phyloP scores from a whole-genome alignment of 768 basidiomycete genomes.

The Lentinus tigrinus region DNA sequence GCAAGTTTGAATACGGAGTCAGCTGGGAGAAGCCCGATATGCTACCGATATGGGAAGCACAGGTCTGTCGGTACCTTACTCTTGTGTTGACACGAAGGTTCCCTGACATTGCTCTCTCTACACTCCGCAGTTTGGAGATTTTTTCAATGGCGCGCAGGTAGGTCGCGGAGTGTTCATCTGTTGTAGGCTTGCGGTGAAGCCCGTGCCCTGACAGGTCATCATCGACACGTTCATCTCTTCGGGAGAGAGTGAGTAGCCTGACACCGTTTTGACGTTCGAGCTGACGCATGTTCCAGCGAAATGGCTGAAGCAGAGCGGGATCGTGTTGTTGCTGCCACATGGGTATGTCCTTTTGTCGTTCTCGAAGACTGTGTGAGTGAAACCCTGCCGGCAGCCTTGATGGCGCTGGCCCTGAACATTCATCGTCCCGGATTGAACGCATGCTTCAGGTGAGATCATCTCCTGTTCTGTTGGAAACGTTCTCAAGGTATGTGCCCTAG shows the following conservation, averaged over 20 bases:
- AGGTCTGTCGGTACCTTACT: conserved; percentile 43
- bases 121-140: conserved; percentile 73
- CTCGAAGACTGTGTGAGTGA: not conserved
- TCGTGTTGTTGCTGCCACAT: conserved; percentile 84
- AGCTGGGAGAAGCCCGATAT: conserved; percentile 86
- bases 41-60: conserved; percentile 90
- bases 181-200: not conserved
- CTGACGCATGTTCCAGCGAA: conserved; percentile 55
- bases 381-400: conserved; percentile 46
- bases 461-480: not conserved
- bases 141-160: conserved; percentile 86
- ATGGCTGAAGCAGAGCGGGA: conserved; percentile 89
- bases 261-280: not conserved
- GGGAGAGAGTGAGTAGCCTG: conserved; percentile 64
- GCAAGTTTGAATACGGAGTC: conserved; percentile 84
- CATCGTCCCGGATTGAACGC: conserved; percentile 82
- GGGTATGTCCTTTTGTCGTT: conserved; percentile 39
- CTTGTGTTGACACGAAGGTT: not conserved
- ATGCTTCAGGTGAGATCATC: conserved; percentile 71
- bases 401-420: conserved; percentile 93
- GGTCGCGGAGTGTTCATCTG: not conserved
- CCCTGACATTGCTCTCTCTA: not conserved
- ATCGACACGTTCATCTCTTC: conserved; percentile 89
- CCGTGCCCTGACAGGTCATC: conserved; percentile 52
- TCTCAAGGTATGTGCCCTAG: conserved; percentile 34